A percentile compares a stretch with the other conserved stretches of the same genome.
These are phyloP conservation scores for Cucurbitaria berberidis DNA, from an alignment of 2,329 filamentous ascomycete species.

Conservation along the genomic window DNA sequence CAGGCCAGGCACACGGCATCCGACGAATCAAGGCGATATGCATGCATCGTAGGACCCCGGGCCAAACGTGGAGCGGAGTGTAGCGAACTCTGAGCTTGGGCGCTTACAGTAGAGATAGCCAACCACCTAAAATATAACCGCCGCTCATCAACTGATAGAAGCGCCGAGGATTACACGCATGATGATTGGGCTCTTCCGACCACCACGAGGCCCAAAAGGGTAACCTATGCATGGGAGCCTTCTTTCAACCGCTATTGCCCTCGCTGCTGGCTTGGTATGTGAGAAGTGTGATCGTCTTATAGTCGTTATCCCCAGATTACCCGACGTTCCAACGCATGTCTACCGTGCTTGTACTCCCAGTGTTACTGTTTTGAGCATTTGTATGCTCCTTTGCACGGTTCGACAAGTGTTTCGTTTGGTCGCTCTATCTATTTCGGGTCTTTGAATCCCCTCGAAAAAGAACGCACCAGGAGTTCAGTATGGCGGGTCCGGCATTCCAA, in stretches of 20 bases:
- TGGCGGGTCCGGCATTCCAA: slow-evolving; percentile 46
- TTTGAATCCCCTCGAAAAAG: slow-evolving; percentile 20
- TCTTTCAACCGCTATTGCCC: slow-evolving; percentile 24
- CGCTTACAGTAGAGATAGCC: slow-evolving; percentile 44
- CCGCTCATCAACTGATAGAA: slow-evolving; percentile 36
- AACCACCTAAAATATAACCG: slow-evolving; percentile 48
- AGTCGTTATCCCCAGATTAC: slow-evolving; percentile 43
- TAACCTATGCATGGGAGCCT: slow-evolving; percentile 40
- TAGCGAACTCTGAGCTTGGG: slow-evolving; percentile 40
- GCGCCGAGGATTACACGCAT: slow-evolving; percentile 39
- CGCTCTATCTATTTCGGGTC: slow-evolving; percentile 24
- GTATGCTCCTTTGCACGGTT: slow-evolving; percentile 14
- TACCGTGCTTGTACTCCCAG: slow-evolving; percentile 26
- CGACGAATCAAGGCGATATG: slow-evolving; percentile 34
- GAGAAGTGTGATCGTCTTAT: slow-evolving; percentile 35
- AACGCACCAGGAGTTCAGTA: slow-evolving; percentile 25
- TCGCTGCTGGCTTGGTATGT: slow-evolving; percentile 24
- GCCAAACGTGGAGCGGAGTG: slow-evolving; percentile 29
- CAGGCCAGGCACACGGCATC: slow-evolving; percentile 33
- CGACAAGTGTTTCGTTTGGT: slow-evolving; percentile 16
- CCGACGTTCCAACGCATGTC: slow-evolving; percentile 21
- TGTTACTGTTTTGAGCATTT: slow-evolving; percentile 20
- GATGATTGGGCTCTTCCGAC: slow-evolving; percentile 40
- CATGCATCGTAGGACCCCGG: slow-evolving; percentile 19
- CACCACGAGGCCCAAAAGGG: slow-evolving; percentile 34